Base-by-base conservation (phyloP, 2,329 filamentous ascomycete genomes). In the Aaosphaeria arxii region DNA sequence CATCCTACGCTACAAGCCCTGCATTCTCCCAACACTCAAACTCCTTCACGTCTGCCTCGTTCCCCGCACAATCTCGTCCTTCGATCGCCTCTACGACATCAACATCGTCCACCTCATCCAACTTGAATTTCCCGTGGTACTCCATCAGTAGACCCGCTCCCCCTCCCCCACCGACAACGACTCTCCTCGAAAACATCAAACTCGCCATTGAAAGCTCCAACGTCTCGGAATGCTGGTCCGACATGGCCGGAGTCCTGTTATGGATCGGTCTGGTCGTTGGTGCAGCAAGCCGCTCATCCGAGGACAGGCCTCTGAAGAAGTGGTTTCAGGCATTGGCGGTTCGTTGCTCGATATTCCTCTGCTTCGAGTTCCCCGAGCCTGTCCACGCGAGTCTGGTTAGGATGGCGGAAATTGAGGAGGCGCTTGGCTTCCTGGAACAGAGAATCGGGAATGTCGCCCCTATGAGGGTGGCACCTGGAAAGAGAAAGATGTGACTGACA, bases 191-290 rank as follows among this genome's bases (percentile, higher is more conserved):
- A 4, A 32, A 52, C 13, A 51, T 71, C 9, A 56, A 56, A 36
- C 47, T 48, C 4, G 55, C 59, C 3, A 56, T 71, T 36, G 49
- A 64, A 30, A 55, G 48, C n/a, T 67, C 66, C 3, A 54, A 70
- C 42, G 46, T 68, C 30, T 62, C 63, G 4, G 56, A 63, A 24
- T 64, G 60, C 41, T 71, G 69, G 69, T 46, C 47, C 42, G 66
- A 70, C 46, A 64, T 71, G 60, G 63, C 63, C 1, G 69, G 69
- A 39, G 64, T 71, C n/a, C 57, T 71, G 2, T 54, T 71, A 33
- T 72, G 68, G 68, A 55, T 69, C 42, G 57, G 58, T 0, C 60
- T 71, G 6, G 57, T 63, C 5, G 54, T 58, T 24, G 68, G 64
- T 7, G 68, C 69, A 5, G 66, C 68, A 11, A 65, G 56, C 33